Evolutionary conservation across 495 filamentous ascomycete genomes (phyloP).

Genomic region (Tuber brumale): DNA sequence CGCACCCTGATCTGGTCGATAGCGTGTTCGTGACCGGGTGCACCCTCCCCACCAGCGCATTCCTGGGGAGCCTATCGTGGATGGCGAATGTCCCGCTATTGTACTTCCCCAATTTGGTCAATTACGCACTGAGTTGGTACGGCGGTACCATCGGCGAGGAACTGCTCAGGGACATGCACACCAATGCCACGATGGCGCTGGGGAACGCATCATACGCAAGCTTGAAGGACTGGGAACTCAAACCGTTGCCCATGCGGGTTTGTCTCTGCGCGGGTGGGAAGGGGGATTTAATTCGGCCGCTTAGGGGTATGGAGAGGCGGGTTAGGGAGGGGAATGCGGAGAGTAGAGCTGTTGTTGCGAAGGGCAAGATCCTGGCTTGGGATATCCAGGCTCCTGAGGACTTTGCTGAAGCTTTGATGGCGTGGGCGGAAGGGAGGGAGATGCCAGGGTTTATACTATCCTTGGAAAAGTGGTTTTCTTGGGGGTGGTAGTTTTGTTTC

Average conservation of each 20-base stretch:
- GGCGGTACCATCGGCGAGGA: background rate
- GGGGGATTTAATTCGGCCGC: background rate
- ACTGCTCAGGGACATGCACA: background rate
- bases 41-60: background rate
- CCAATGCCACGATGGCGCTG: background rate
- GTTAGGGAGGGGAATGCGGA: background rate
- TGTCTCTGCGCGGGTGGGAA: background rate
- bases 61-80: background rate
- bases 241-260: background rate
- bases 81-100: background rate
- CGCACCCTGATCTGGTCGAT: background rate
- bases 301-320: background rate
- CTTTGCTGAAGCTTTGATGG: background rate
- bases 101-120: background rate
- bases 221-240: background rate
- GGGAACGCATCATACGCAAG: background rate
- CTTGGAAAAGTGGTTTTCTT: background rate
- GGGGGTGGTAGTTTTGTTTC: background rate
- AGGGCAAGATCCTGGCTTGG: background rate
- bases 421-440: background rate
- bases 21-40: background rate
- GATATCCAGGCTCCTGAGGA: background rate
- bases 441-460: background rate
- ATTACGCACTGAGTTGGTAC: background rate
- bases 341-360: background rate